Conservation (phyloP, 352 stramenopile species). For the Phytophthora litchii region DNA sequence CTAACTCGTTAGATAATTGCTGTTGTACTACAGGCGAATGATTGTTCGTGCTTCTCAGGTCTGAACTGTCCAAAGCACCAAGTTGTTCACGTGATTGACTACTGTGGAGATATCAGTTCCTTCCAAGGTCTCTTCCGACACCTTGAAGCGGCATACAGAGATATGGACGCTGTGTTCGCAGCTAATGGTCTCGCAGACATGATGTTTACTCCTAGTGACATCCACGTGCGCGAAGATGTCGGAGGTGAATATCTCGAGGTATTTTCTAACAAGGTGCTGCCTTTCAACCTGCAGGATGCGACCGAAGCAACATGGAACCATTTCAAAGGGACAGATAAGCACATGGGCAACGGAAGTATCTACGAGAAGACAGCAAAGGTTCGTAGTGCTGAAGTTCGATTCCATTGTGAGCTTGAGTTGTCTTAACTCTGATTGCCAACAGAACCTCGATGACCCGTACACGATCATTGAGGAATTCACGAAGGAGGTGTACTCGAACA, state of each 20-base stretch:
- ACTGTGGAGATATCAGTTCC: constrained; percentile 9
- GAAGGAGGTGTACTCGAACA: constrained; percentile 56
- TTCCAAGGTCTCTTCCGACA: constrained; percentile 28
- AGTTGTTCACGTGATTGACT: constrained; percentile 21
- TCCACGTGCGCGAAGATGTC: constrained; percentile 21
- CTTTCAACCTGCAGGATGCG: constrained; percentile 16
- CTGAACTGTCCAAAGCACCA: constrained; percentile 14
- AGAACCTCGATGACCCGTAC: constrained; percentile 42
- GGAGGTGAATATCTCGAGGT: constrained; percentile 28
- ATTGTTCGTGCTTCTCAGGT: constrained; percentile 23
- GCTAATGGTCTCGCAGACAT: constrained; percentile 29
- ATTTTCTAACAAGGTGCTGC: constrained; percentile 31
- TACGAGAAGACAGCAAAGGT: constrained; percentile 35
- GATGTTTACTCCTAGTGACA: constrained; percentile 22
- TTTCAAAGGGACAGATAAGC: constrained; percentile 36
- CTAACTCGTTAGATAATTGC: constrained; percentile 5
- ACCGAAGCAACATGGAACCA: constrained; percentile 28
- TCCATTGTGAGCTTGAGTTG: background rate
- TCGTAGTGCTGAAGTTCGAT: background rate
- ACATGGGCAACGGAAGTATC: constrained; percentile 27
- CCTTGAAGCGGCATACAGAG: constrained; percentile 19
- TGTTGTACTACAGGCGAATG: constrained; percentile 9
- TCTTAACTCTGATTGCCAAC: background rate
- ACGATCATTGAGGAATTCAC: constrained; percentile 63
- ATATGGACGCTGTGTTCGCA: constrained; percentile 28